Evolutionary conservation across 148 eudicot species (phyloP).

Genomic region (Fagopyrum tataricum): DNA sequence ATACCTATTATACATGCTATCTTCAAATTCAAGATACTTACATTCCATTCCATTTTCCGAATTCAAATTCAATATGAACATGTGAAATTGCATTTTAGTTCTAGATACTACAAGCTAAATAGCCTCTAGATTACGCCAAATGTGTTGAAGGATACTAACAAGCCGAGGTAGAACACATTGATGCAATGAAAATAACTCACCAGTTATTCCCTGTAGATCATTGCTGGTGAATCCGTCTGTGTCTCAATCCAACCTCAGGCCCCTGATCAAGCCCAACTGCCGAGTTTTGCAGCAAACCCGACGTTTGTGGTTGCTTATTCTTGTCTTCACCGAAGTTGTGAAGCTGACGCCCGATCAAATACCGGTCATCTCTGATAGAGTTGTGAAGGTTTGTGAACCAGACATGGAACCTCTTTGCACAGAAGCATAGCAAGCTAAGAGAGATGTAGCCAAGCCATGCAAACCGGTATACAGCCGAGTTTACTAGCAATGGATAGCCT

Average conservation of each 20-base stretch:
- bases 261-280: constrained; percentile 25
- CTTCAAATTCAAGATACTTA: constrained; percentile 5
- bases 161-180: not conserved
- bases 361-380: constrained; percentile 88
- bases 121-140: not conserved
- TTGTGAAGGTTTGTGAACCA: constrained; percentile 99
- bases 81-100: not conserved
- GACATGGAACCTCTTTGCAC: constrained; percentile 86
- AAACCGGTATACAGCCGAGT: constrained; percentile 90
- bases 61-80: constrained; percentile 7
- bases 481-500: constrained; percentile 79
- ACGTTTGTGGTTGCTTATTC: constrained; percentile 20
- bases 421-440: constrained; percentile 61
- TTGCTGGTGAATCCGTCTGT: constrained; percentile 41
- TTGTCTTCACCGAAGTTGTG: constrained; percentile 71
- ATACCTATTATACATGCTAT: constrained; percentile 4
- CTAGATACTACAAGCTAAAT: not conserved
- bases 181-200: not conserved
- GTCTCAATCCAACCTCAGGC: constrained; percentile 59
- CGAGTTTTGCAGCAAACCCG: constrained; percentile 18
- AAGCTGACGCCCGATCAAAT: constrained; percentile 86
- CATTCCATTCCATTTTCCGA: not conserved
- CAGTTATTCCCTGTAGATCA: constrained; percentile 25
- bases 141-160: not conserved
- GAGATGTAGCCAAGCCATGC: constrained; percentile 94